Base-by-base conservation (phyloP, 148 eudicot species). In the Agrostemma githago region DNA sequence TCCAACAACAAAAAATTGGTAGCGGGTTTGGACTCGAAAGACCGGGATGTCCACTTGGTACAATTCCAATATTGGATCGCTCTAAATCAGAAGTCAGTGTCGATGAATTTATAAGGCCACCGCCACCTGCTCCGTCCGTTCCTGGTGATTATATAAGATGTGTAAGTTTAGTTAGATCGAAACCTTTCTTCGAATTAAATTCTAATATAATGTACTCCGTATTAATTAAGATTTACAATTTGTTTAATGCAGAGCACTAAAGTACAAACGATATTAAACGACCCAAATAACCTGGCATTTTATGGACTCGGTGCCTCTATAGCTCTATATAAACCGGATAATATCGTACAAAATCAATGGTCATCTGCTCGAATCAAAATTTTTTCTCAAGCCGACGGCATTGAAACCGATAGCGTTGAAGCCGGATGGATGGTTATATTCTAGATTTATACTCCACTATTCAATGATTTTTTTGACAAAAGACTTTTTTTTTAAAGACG, bases 381-480 rank as follows among this genome's bases (percentile, higher is more conserved):
- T 54, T 4, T 16, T 4, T 53, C 14, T 34, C 21, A 16, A 0
- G 59, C 4, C 2, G 72, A 68, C 17, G 14, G 20, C 17, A 71
- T 71, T 71, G 72, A 71, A 71, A 44, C 73, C 4, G 73, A 26
- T 1, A 26, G 34, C 34, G 34, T 26, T 71, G 72, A 71, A 71
- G 62, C 73, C 4, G 73, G 62, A 56, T 34, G 67, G 67, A 63
- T 38, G 67, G 67, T 63, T 2, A 26, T 16, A 63, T 34, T 63
- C 0, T 21, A 7, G 3, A 7, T 26, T 48, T 26, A 26, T 26
- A 26, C 34, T 26, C 34, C 34, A 26, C 0, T 26, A 26, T 26
- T 26, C 34, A 26, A 26, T 26, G 34, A 0, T 26, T 26, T 26
- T 26, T 26, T 26, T 26, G 34, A 26, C 34, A 26, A 26, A 26